Base-by-base conservation (phyloP, 345 rosid species). In the Cardiospermum halicacabum region DNA sequence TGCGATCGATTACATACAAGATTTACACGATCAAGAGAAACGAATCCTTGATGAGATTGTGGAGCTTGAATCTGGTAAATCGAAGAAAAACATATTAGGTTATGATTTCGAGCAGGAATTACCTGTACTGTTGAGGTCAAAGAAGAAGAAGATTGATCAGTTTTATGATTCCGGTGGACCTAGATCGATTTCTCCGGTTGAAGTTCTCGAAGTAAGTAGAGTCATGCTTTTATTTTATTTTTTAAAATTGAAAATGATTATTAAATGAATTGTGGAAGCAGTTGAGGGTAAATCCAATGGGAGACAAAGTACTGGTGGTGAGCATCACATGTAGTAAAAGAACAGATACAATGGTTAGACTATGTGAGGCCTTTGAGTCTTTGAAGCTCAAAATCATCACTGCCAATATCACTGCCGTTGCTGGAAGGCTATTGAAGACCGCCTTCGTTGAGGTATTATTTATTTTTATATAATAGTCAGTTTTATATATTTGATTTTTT, bases 1-100 rank as follows among this genome's bases (percentile, higher is more conserved):
- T 31, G 97, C 99, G 5, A 94, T 94, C 16, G 85, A 84, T 49
- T 91, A 94, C 73, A 91, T 94, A 56, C 82, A 91, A 70, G 91
- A 88, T 43, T 65, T 94, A 69, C 99, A 88, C 16, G 84, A 83
- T 1, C 96, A 89, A 71, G 92, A 94, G 73, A 78, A 69, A 51
- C 79, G 81, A 67, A 85, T 94, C 13, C 82, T 78, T 53, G 77
- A 80, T 2, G 96, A 94, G 80, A 85, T 91, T 15, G n/a, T 47
- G 65, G 96, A 89, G 55, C 84, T 91, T 7, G 99, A 94, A 70
- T 78, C 96, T 1, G 78, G 80, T 9, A 72, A 69, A 36, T 10
- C 51, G 65, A 80, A 70, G 60, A 78, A 73, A 22, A 75, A 74
- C 18, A 18, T 47, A 18, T 49, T 72, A 4, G 80, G 75, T 43